Evolutionary conservation across 1,139 yeast species (phyloP), one percentile per base, ranked within the genome.

Genomic region (Schwanniomyces etchellsii): DNA sequence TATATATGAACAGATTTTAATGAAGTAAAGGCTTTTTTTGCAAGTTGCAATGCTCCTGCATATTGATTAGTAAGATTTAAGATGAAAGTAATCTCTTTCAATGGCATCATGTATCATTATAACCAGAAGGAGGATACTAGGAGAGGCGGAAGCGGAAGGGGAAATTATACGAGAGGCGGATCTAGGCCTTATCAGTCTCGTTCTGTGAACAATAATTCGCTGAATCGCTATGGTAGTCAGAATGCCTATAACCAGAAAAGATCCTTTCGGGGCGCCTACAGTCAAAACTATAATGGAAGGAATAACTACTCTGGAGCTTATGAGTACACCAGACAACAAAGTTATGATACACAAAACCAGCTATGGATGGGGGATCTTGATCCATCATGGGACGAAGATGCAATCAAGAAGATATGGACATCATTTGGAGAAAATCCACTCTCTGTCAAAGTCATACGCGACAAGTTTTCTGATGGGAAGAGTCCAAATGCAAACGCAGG

Each of bases 331-430:
- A 7, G 21, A 23, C 6, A 9, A 7, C 13, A 23, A 7, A 10
- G 12, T 23, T 10, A 13, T 11, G 39, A 34, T 20, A 34, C 34
- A 11, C 45, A 34, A 24, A 39, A 35, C 28, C 74, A 67, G 38
- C 37, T 86, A 32, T 88, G 96, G 96, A 89, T 89, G 96, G 97
- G 96, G 7, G 96, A 88, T 52, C 61, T 89, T 28, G 96, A 88
- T 44, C 85, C 93, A 1, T 68, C 76, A 57, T 83, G 93, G 78
- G 88, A 82, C 40, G 96, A 88, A 52, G 63, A 62, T 11, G 66
- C 74, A 29, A 74, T 89, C 30, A 65, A 69, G 25, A 66, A 74
- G 33, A 64, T 86, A 32, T 89, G 96, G 96, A 38, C 49, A 4
- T 32, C 55, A 9, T 39, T 60, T 9, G 74, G 71, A 1, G 61